phyloP scores from a whole-genome alignment of 2,329 filamentous ascomycete species.

The Xylariaceae sp. region DNA sequence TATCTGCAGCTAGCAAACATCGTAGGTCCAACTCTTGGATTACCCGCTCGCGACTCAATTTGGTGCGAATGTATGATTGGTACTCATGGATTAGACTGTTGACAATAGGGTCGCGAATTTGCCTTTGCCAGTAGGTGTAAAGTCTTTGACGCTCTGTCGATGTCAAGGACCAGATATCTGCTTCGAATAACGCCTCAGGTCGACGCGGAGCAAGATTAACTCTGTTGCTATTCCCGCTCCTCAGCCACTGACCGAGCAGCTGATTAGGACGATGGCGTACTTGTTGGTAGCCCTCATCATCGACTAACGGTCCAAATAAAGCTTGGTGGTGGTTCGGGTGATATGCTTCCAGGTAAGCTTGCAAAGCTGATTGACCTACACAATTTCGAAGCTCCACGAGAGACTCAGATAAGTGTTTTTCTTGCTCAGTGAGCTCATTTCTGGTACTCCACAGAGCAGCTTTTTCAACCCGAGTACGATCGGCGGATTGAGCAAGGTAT shows the following conservation, averaged over 20 bases:
- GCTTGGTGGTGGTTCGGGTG: slow-evolving; percentile 21
- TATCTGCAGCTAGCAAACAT: slow-evolving; percentile 35
- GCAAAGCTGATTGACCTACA: slow-evolving; percentile 12
- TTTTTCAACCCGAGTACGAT: slow-evolving; percentile 39
- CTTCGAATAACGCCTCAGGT: slow-evolving; percentile 8
- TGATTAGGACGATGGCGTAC: slow-evolving; percentile 16
- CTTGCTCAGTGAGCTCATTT: slow-evolving; percentile 10
- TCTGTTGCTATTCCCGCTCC: not conserved
- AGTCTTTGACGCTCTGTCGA: slow-evolving; percentile 23
- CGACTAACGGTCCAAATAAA: slow-evolving; percentile 25
- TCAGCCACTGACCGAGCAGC: slow-evolving; percentile 21
- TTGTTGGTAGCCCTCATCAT: slow-evolving; percentile 24
- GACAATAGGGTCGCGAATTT: slow-evolving; percentile 22
- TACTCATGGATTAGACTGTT: slow-evolving; percentile 4
- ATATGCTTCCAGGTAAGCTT: slow-evolving; percentile 17
- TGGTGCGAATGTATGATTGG: slow-evolving; percentile 10
- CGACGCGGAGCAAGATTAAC: not conserved
- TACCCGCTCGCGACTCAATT: slow-evolving; percentile 17
- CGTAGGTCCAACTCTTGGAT: slow-evolving; percentile 34
- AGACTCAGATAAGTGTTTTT: not conserved
- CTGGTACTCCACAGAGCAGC: slow-evolving; percentile 25
- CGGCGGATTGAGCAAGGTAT: slow-evolving; percentile 27
- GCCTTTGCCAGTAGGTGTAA: slow-evolving; percentile 27
- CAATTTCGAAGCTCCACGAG: slow-evolving; percentile 14
- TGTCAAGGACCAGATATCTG: slow-evolving; percentile 20